These are phyloP conservation scores for Chlorella sp. DNA, from an alignment of 139 green algal genomes.

Conservation along the genomic window DNA sequence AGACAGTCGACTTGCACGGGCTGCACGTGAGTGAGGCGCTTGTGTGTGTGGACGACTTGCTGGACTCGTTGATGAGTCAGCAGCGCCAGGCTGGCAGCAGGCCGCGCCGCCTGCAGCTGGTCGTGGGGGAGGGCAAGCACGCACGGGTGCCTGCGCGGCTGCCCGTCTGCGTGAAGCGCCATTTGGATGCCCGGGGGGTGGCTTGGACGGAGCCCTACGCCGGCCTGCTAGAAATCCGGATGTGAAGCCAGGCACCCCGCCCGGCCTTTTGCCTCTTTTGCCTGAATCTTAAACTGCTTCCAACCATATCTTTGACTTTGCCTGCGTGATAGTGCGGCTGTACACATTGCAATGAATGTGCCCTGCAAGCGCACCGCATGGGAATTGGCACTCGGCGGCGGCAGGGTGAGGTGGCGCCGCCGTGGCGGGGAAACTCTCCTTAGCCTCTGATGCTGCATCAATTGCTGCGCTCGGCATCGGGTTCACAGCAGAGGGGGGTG, in stretches of 20 bases:
- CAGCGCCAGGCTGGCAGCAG: neutral
- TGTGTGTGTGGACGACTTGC: conserved; percentile 48
- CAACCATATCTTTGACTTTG: neutral
- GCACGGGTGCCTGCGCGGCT: conserved; percentile 65
- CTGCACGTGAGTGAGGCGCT: conserved; percentile 78
- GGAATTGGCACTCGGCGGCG: too few species aligned
- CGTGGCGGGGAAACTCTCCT: too few species aligned
- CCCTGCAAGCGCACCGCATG: too few species aligned
- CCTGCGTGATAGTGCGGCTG: too few species aligned
- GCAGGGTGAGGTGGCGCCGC: too few species aligned
- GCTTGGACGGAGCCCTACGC: conserved; percentile 50
- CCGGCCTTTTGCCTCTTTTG: neutral
- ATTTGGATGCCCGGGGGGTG: conserved; percentile 47
- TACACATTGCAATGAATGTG: too few species aligned
- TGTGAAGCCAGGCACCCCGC: conserved; percentile 20
- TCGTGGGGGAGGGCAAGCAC: conserved; percentile 77
- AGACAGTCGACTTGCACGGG: conserved; percentile 77
- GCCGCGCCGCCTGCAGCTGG: conserved; percentile 41
- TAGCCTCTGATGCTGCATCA: too few species aligned
- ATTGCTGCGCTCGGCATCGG: too few species aligned
- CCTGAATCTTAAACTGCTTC: neutral
- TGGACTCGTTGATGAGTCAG: conserved; percentile 26
- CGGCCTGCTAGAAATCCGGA: conserved; percentile 57
- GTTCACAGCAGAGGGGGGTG: too few species aligned
- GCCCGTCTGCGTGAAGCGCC: conserved; percentile 46